Base-by-base conservation (phyloP, 768 basidiomycete genomes). In the Collybia sp. region DNA sequence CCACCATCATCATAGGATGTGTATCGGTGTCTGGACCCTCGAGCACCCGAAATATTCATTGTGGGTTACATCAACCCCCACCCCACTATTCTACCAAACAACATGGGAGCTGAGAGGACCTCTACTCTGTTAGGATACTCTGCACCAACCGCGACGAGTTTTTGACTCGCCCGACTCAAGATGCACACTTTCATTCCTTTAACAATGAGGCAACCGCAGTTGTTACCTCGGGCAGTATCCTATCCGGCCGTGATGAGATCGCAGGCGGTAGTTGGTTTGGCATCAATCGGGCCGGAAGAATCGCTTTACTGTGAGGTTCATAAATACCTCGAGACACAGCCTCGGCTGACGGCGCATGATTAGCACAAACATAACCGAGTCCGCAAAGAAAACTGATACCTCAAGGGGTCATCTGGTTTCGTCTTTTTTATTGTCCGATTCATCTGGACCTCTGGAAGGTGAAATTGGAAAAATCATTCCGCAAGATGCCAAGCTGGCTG, bases 181-280 rank as follows among this genome's bases (percentile, higher is more conserved):
- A 73, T 39, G 87, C 86, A 11, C 68, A 73, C 52, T 88, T 83
- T 60, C 89, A 88, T 59, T 70, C 77, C 8, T 89, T 89, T 57
- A 76, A 67, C 20, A 48, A 58, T 34, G 57, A 65, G 44, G 50
- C 56, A 40, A 48, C 53, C 49, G 25, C 25, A 8, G 25, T 25
- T 8, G 50, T 54, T 50, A 47, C 50, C 49, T 38, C 54, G 52
- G 70, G 63, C 17, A 58, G 57, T 41, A 62, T 92, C 49, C 71
- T 93, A 45, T 91, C 88, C 2, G 90, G 90, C 40, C 76, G 82
- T 53, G 90, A 93, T 64, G 58, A 71, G 16, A 67, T 67, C 40
- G 88, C 82, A 2, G 88, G 88, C 34, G 90, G 90, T 37, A 86
- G 88, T 31, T 93, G 90, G 90, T 75, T 89, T 56, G 90, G 90